A percentile compares a stretch with the other conserved stretches of the same genome.
Conservation (phyloP, 371 early-diverging fungal species). For the Batrachochytrium dendrobatidis region DNA sequence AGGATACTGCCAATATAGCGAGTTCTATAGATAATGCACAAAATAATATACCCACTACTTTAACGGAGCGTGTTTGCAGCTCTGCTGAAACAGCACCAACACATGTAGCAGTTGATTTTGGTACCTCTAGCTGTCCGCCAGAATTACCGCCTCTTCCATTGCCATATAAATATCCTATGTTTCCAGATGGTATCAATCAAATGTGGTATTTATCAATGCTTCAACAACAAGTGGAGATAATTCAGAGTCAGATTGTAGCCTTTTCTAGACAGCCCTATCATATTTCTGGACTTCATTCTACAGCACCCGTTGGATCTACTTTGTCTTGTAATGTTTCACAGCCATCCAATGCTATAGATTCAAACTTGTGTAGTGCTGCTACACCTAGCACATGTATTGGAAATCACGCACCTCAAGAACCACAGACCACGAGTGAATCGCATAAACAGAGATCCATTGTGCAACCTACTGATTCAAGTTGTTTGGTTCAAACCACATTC, state of each 20-base stretch:
- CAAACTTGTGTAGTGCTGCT: no score
- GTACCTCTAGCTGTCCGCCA: background rate
- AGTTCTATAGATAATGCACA: no score
- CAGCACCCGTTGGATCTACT: background rate
- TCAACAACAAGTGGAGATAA: background rate
- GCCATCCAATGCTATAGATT: background rate
- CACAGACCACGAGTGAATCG: background rate
- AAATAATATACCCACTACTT: background rate
- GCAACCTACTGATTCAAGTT: no score
- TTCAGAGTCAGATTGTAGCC: slow-evolving; percentile 1
- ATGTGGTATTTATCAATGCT: background rate
- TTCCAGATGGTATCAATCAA: no score
- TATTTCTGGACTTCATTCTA: background rate
- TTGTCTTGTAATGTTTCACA: background rate
- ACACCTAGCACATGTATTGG: background rate
- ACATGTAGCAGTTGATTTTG: background rate
- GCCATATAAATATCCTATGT: no score
- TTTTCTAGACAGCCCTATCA: background rate
- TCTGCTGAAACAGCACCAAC: background rate
- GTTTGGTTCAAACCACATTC: no score
- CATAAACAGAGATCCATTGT: no score
- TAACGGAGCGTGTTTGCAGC: background rate
- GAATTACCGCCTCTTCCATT: slow-evolving; percentile 1
- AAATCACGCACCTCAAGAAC: background rate
- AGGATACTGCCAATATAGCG: no score